phyloP scores from a whole-genome alignment of 192 early-diverging fungal species.

The Umbelopsis sp. region DNA sequence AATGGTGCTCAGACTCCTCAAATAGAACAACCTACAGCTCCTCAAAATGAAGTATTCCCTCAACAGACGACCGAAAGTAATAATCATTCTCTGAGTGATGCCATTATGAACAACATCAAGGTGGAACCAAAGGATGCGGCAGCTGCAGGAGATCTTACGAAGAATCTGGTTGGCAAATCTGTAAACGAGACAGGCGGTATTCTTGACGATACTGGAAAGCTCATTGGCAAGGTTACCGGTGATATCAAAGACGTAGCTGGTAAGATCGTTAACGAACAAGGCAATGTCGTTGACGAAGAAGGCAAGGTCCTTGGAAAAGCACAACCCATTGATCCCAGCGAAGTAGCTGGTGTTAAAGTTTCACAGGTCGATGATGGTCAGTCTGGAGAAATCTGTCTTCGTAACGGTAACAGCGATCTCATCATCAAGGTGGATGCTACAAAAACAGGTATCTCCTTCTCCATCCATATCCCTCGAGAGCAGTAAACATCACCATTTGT shows the following conservation, averaged over 20 bases:
- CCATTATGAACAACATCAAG: neutral
- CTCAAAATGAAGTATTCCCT: too few species aligned
- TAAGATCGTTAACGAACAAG: slow-evolving; percentile 14
- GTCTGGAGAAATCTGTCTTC: neutral
- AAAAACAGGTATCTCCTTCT: slow-evolving; percentile 22
- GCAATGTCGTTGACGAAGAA: slow-evolving; percentile 19
- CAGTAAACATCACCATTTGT: neutral
- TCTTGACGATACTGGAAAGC: slow-evolving; percentile 3
- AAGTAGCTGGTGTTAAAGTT: neutral
- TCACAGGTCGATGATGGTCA: neutral
- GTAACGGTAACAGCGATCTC: neutral
- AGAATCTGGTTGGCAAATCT: slow-evolving; percentile 12
- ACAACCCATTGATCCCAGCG: neutral
- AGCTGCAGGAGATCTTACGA: neutral
- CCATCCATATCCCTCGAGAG: slow-evolving; percentile 23
- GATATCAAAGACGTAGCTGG: slow-evolving; percentile 8
- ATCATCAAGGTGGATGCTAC: slow-evolving; percentile 28
- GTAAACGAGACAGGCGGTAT: slow-evolving; percentile 17
- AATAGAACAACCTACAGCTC: neutral
- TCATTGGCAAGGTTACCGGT: slow-evolving; percentile 3
- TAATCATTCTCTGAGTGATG: neutral
- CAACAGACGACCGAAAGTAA: too few species aligned
- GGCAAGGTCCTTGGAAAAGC: slow-evolving; percentile 19
- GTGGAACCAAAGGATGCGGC: neutral
- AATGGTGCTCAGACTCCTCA: neutral